These are phyloP conservation scores for Cinnamomum micranthum DNA, from an alignment of 164 flowering plant genomes.

Conservation along the genomic window DNA sequence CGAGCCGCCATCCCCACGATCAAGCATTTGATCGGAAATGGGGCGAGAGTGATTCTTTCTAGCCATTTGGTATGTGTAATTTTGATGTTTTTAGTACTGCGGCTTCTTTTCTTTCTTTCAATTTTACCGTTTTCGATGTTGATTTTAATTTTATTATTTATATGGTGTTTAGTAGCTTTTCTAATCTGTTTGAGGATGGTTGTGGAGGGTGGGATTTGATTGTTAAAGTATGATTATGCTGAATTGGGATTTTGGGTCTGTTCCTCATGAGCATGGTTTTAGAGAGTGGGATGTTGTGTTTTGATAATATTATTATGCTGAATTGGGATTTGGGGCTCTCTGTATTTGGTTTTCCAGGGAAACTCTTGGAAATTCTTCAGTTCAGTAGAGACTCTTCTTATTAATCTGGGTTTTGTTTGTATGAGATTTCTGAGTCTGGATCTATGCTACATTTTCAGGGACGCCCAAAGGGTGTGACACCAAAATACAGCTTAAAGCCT, in stretches of 20 bases:
- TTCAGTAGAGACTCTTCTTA: no score
- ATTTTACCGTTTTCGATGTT: no score
- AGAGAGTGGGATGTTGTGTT: background rate
- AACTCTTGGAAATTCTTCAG: background rate
- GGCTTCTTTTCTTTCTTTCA: no score
- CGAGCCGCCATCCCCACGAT: slow-evolving; percentile 78
- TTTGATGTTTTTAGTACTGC: no score
- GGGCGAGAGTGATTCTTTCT: slow-evolving; percentile 82
- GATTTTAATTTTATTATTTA: no score
- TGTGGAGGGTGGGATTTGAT: no score
- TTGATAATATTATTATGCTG: background rate
- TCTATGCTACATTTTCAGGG: slow-evolving; percentile 39
- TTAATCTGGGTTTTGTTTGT: background rate
- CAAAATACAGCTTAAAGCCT: slow-evolving; percentile 82
- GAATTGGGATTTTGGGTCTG: background rate
- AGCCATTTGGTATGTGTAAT: slow-evolving; percentile 56
- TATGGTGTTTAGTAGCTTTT: no score
- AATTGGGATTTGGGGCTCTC: background rate
- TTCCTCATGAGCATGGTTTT: background rate
- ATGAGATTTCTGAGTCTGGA: background rate
- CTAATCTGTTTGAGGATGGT: no score
- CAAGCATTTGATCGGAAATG: slow-evolving; percentile 59
- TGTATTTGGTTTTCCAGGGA: background rate
- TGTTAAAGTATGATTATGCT: background rate
- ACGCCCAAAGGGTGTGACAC: slow-evolving; percentile 82